phyloP scores from a whole-genome alignment of 257 asterid species.

The Solanum clarkiae region DNA sequence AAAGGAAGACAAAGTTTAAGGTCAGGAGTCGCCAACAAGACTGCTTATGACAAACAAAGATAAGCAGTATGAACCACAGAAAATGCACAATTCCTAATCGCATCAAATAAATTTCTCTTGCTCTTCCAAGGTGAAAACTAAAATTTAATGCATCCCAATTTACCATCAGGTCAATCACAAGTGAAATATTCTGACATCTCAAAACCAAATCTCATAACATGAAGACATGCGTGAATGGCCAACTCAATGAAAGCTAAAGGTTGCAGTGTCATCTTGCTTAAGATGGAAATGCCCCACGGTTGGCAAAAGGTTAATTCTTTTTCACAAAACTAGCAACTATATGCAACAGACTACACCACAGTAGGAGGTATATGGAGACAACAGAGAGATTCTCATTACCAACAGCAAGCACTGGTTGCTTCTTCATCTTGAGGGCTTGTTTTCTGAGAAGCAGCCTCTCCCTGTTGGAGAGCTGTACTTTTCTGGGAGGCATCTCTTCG shows the following conservation, averaged over 20 bases:
- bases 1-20: background rate
- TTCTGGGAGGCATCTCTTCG: conserved; percentile 13
- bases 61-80: background rate
- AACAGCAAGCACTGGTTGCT: conserved; percentile 58
- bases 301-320: background rate
- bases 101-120: background rate
- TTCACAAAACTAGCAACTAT: background rate
- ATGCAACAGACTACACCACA: background rate
- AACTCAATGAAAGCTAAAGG: background rate
- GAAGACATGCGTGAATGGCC: background rate
- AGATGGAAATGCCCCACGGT: background rate
- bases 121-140: background rate
- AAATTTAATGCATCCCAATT: background rate
- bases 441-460: conserved; percentile 86
- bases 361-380: background rate
- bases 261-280: background rate
- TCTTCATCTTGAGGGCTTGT: conserved; percentile 65
- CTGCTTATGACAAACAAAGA: background rate
- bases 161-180: background rate
- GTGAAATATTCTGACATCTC: background rate
- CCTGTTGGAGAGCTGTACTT: conserved; percentile 59
- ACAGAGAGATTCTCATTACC: conserved; percentile 32
- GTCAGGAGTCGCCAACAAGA: background rate
- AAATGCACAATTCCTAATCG: background rate
- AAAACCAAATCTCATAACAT: background rate